A percentile compares a stretch with the other conserved stretches of the same genome.
Conservation (phyloP, 2,329 filamentous ascomycete genomes). For the Pseudogymnoascus pannorum region DNA sequence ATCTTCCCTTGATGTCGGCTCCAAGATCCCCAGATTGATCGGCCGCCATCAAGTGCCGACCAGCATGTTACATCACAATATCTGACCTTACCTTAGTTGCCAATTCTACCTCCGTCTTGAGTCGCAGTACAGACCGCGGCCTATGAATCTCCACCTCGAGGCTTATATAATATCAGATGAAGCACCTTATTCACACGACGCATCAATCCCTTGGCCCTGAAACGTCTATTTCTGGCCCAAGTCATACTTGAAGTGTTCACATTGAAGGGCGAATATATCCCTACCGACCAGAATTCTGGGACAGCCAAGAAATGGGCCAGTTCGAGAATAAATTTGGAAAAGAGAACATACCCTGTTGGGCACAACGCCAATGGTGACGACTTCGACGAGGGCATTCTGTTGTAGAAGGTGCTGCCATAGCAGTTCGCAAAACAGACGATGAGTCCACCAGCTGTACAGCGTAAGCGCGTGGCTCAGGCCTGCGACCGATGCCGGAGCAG, state of each 20-base stretch:
- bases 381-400: neutral
- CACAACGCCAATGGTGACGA: constrained; percentile 4
- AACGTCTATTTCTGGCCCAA: neutral
- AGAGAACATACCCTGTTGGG: neutral
- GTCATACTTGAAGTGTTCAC: neutral
- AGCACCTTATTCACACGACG: neutral
- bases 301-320: neutral
- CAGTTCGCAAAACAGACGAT: neutral
- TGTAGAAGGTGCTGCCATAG: neutral
- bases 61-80: neutral
- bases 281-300: neutral
- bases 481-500: constrained; percentile 62
- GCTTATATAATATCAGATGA: neutral
- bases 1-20: neutral
- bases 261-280: neutral
- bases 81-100: neutral
- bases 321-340: neutral
- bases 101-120: neutral
- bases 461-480: constrained; percentile 31
- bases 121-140: neutral
- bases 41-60: neutral
- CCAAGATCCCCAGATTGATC: constrained; percentile 1
- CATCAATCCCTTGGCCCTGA: neutral
- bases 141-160: neutral
- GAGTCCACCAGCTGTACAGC: neutral